Evolutionary conservation across 2,329 filamentous ascomycete genomes (phyloP).

Genomic region (Microthyrium microscopicum): DNA sequence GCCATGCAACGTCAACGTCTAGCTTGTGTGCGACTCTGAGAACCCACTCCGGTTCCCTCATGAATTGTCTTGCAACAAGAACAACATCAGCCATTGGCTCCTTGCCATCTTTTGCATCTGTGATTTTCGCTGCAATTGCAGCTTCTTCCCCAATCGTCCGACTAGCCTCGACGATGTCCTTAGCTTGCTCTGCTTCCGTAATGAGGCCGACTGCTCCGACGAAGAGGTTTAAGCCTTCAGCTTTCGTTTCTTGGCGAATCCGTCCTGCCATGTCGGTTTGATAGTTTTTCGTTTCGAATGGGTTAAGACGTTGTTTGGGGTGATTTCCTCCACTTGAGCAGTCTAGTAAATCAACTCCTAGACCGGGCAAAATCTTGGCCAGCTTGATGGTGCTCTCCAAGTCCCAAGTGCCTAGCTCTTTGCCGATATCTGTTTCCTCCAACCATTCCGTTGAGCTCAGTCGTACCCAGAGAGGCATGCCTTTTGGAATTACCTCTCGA

Average conservation of each 20-base stretch:
- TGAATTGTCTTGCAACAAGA: constrained; percentile 36
- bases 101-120: constrained; percentile 14
- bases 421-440: constrained; percentile 17
- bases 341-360: constrained; percentile 29
- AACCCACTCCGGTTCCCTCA: constrained; percentile 39
- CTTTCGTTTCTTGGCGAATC: constrained; percentile 24
- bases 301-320: constrained; percentile 26
- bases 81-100: constrained; percentile 30
- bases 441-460: constrained; percentile 22
- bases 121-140: constrained; percentile 20
- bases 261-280: constrained; percentile 31
- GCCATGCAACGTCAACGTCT: constrained; percentile 30
- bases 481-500: constrained; percentile 16
- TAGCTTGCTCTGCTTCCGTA: constrained; percentile 34
- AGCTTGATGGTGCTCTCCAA: constrained; percentile 22
- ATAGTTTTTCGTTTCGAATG: constrained; percentile 27
- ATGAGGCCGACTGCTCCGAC: constrained; percentile 38
- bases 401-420: constrained; percentile 22
- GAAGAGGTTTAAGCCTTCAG: constrained; percentile 19
- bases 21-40: constrained; percentile 32
- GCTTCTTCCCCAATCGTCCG: constrained; percentile 11
- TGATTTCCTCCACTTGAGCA: constrained; percentile 30
- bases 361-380: constrained; percentile 22
- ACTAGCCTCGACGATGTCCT: constrained; percentile 25
- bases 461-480: constrained; percentile 20